These are phyloP conservation scores for Aspergillus sp. DNA, from an alignment of 2,329 filamentous ascomycete species.

Conservation along the genomic window DNA sequence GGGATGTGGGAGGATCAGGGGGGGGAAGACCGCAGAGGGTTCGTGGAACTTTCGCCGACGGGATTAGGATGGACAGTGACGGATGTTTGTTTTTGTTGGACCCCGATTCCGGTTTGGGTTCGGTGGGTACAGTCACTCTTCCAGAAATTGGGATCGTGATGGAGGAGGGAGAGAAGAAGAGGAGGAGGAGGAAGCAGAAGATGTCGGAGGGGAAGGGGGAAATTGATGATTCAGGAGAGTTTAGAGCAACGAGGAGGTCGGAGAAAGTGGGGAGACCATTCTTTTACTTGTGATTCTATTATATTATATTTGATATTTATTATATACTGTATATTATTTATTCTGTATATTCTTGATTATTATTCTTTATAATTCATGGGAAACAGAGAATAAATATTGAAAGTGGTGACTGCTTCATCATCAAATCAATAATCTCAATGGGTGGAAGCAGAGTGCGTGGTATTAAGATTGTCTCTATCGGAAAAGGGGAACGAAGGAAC, in stretches of 20 bases:
- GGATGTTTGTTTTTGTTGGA: too few species aligned
- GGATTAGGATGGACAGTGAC: background rate
- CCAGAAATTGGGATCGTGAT: background rate
- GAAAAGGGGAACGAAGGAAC: too few species aligned
- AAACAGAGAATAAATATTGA: too few species aligned
- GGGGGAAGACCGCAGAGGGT: slow-evolving; percentile 4
- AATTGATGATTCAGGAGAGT: slow-evolving; percentile 6
- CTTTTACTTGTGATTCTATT: too few species aligned
- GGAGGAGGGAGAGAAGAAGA: background rate
- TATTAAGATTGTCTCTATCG: too few species aligned
- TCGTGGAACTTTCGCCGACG: slow-evolving; percentile 16
- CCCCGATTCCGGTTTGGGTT: background rate
- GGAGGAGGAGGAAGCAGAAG: slow-evolving; percentile 2
- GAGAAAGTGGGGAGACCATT: background rate
- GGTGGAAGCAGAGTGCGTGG: too few species aligned
- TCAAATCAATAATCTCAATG: too few species aligned
- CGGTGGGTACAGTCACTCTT: background rate
- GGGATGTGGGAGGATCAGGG: slow-evolving; percentile 18
- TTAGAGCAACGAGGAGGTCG: slow-evolving; percentile 2
- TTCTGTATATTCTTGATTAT: too few species aligned
- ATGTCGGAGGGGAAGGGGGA: background rate
- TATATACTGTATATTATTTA: too few species aligned
- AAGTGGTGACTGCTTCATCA: too few species aligned
- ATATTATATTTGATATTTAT: too few species aligned
- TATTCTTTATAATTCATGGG: too few species aligned